Evolutionary conservation across 495 filamentous ascomycete genomes (phyloP), one percentile per base, ranked within the genome.

Genomic region (Pseudevernia furfuracea): DNA sequence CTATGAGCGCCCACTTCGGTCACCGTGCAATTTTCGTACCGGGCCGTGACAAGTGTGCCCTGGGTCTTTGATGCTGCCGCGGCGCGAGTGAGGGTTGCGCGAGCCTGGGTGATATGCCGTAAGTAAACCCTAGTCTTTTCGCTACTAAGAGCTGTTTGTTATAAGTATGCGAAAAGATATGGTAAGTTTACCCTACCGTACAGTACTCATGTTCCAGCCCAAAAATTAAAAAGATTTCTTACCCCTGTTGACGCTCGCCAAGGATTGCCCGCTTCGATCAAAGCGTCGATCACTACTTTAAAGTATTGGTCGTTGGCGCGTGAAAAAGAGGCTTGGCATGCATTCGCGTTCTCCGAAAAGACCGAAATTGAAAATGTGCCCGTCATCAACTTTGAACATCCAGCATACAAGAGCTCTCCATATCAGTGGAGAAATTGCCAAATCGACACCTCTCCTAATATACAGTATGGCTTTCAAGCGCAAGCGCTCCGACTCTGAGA

Each of bases 381-480:
- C 61, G 61, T 63, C 61, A 63, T 63, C 38, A 53, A 56, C 14
- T 43, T 28, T 11, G 4, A 34, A 43, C 12, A 14, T 56, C 37
- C 19, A 17, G 34, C 23, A 23, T 41, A 9, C 44, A 23, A 38
- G 36, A 34, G 23, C 30, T 32, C 52, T 34, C 14, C 17, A 32
- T 17, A 53, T 6, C 25, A 30, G 3, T 32, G 7, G 1, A 30
- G 15, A 19, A 19, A 10, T 8, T 53, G 7, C 36, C n/a, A 11
- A 5, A 39, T 28, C 11, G 0, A 2, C 14, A 0, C 25, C 4
- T 14, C 1, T 30, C 11, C 2, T 0, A 15, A 44, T n/a, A 44
- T 21, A 55, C 48, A 41, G 1, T 46, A 82, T 82, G 80, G 73
- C 78, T 52, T 74, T 78, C 71, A 82, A 82, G 69, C 80, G 80